Evolutionary conservation across 257 asterid species (phyloP), one percentile per base, ranked within the genome.

Genomic region (Solanum medicagineum): DNA sequence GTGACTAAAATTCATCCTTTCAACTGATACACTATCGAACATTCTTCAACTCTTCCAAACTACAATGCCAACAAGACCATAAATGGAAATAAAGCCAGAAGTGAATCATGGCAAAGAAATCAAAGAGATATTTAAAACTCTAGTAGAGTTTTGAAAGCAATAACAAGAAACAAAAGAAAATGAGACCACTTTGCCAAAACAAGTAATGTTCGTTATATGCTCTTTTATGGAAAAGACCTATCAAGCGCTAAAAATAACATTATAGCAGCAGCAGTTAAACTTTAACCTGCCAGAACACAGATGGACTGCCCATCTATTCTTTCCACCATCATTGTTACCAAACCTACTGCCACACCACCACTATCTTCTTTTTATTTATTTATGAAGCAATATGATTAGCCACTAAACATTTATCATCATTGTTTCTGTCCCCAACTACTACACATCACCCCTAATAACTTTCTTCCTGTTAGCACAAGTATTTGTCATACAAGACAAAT

Each of bases 11-110:
- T 80, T 85, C 29, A 22, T 87, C 87, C 87, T 89, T 70, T 81
- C 87, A 84, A 45, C 84, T 10, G 80, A 84, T 86, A 85, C 86
- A 84, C 88, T 89, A 57, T 85, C 55, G 86, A 65, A 83, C 89
- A 73, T 81, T 69, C 88, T 92, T 95, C 73, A 90, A 81, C 81
- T 93, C 98, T 86, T 89, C 96, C 62, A 95, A 95, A 79, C 99
- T 97, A 95, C 88, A 89, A 24, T 74, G 24, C 60, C 66, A 81
- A 83, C 59, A 75, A 14, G 85, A 63, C 24, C 60, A 26, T 63
- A 22, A 0, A 63, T 11, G 79, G 63, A 47, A 63, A 75, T 10
- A 62, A 59, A 73, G 12, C 4, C 10, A 49, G n/a, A 4, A 49
- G 9, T 47, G 8, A 74, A 75, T 75, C 60, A 49, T 75, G 81